These are phyloP conservation scores for Draba incana DNA, from an alignment of 345 rosid genomes.

Conservation along the genomic window DNA sequence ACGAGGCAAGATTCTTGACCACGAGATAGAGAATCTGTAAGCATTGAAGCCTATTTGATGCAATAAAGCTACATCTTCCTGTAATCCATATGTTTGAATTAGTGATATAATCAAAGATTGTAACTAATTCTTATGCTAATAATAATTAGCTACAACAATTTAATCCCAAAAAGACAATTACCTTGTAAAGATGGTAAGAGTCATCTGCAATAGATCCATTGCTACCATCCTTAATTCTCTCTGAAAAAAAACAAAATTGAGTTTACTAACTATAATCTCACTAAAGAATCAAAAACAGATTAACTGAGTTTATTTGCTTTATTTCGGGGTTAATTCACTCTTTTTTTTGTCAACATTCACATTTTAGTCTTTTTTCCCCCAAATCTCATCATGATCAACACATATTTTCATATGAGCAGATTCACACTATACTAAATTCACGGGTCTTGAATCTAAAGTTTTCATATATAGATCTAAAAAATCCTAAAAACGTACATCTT, in stretches of 20 bases:
- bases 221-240: conserved; percentile 41
- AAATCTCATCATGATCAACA: neutral
- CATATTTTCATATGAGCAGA: conserved; percentile 10
- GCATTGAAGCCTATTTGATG: conserved; percentile 54
- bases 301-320: neutral
- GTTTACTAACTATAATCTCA: conserved; percentile 1
- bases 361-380: neutral
- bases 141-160: neutral
- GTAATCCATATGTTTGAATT: conserved; percentile 4
- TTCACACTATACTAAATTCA: neutral
- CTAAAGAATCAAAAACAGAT: conserved; percentile 13
- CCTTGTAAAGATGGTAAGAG: conserved; percentile 53
- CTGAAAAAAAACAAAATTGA: conserved; percentile 17
- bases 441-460: conserved; percentile 10
- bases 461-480: neutral
- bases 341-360: neutral
- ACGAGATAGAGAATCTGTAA: conserved; percentile 56
- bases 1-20: conserved; percentile 56
- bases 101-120: neutral
- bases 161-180: neutral
- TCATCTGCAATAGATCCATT: conserved; percentile 46
- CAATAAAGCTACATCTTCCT: conserved; percentile 53
- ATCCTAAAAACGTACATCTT: neutral
- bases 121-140: neutral
- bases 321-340: neutral